A percentile compares a stretch with the other conserved stretches of the same genome.
phyloP scores from a whole-genome alignment of 2,329 filamentous ascomycete species.

The Torrubiella hemipterigena region DNA sequence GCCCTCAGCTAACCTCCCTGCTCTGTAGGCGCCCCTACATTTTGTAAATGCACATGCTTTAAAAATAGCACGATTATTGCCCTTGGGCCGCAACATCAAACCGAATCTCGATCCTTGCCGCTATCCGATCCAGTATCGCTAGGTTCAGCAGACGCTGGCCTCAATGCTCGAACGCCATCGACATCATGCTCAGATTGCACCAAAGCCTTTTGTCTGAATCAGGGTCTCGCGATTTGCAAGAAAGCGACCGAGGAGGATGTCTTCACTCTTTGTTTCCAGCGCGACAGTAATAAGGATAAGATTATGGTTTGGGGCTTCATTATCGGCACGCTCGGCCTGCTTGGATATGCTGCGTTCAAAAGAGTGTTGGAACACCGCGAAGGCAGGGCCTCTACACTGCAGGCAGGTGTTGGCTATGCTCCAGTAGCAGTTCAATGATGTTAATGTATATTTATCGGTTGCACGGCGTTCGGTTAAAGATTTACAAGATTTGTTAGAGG shows the following conservation, averaged over 20 bases:
- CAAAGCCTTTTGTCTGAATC: slow-evolving; percentile 49
- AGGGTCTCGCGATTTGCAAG: slow-evolving; percentile 51
- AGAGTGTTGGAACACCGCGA: slow-evolving; percentile 30
- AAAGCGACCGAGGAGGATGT: slow-evolving; percentile 50
- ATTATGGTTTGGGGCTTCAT: slow-evolving; percentile 56
- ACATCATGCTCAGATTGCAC: slow-evolving; percentile 49
- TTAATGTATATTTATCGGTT: no score
- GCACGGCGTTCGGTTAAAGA: no score
- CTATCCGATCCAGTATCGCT: slow-evolving; percentile 1
- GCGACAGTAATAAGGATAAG: slow-evolving; percentile 54
- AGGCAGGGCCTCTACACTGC: slow-evolving; percentile 17
- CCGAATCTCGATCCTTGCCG: slow-evolving; percentile 7
- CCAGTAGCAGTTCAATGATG: slow-evolving; percentile 14
- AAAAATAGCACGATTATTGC: slow-evolving; percentile 57
- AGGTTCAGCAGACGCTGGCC: slow-evolving; percentile 3
- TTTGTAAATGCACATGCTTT: slow-evolving; percentile 62
- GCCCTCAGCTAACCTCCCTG: slow-evolving; percentile 10
- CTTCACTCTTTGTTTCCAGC: slow-evolving; percentile 52
- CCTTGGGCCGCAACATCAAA: slow-evolving; percentile 33
- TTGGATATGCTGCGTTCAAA: slow-evolving; percentile 47
- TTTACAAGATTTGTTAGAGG: no score
- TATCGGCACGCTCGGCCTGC: slow-evolving; percentile 41
- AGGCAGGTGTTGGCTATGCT: no score
- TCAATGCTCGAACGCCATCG: slow-evolving; percentile 23
- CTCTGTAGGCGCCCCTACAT: slow-evolving; percentile 47